Percentiles rank a stretch among this genome's conserved stretches.
phyloP scores from a whole-genome alignment of 495 filamentous ascomycete genomes.

The Neurospora sp. region DNA sequence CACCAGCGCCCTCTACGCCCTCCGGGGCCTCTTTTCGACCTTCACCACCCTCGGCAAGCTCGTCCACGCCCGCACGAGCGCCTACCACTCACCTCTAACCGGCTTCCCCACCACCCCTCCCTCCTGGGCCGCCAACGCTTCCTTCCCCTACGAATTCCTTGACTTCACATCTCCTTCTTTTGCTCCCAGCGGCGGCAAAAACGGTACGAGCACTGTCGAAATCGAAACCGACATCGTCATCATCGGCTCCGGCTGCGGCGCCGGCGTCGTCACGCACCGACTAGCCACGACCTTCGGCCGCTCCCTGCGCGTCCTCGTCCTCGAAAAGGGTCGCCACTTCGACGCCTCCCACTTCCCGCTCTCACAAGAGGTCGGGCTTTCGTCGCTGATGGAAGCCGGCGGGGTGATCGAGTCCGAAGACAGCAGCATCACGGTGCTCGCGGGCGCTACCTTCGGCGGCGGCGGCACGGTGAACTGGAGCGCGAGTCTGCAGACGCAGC shows the following conservation, averaged over 20 bases:
- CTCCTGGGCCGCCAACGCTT: conserved; percentile 46
- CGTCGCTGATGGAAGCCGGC: conserved; percentile 48
- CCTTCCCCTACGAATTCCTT: conserved; percentile 36
- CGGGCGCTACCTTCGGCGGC: conserved; percentile 86
- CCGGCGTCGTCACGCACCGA: conserved; percentile 71
- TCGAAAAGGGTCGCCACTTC: conserved; percentile 54
- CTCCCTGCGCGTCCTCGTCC: conserved; percentile 61
- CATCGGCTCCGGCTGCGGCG: conserved; percentile 80
- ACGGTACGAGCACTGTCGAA: conserved; percentile 19
- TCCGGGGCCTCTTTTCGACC: conserved; percentile 46
- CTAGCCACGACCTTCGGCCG: conserved; percentile 49
- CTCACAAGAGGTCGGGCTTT: no score
- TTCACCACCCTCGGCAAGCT: conserved; percentile 45
- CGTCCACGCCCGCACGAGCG: conserved; percentile 49
- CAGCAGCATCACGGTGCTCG: conserved; percentile 41
- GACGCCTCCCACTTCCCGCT: conserved; percentile 53
- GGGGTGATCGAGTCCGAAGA: conserved; percentile 51
- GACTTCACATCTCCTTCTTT: conserved; percentile 25
- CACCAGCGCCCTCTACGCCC: conserved; percentile 44
- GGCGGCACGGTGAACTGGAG: conserved; percentile 87
- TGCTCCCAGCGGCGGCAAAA: background rate
- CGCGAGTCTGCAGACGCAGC: conserved; percentile 69
- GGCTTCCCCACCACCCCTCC: conserved; percentile 53
- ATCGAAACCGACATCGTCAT: conserved; percentile 76
- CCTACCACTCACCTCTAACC: conserved; percentile 44